Evolutionary conservation across 2,329 filamentous ascomycete genomes (phyloP).

Genomic region (Sclerotinia glacialis): DNA sequence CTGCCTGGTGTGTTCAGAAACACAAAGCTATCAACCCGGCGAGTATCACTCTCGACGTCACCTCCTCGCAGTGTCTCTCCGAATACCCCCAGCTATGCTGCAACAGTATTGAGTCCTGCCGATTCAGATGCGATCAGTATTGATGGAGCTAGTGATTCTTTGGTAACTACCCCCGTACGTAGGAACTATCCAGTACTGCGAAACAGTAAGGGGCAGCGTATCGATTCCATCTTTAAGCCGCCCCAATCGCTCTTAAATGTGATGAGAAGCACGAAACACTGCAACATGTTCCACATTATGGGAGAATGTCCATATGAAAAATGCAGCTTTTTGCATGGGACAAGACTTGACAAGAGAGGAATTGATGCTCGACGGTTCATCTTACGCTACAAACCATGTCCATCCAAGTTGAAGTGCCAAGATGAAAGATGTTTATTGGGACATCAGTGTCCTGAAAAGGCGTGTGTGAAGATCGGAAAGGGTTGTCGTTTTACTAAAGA

Average conservation of each 20-base stretch:
- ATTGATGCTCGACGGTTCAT: conserved; percentile 25
- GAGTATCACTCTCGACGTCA: conserved; percentile 22
- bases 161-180: background rate
- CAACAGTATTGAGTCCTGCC: background rate
- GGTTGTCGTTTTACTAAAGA: conserved; percentile 23
- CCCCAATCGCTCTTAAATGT: conserved; percentile 20
- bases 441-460: conserved; percentile 24
- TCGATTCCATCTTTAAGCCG: conserved; percentile 23
- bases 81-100: conserved; percentile 20
- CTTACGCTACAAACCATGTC: conserved; percentile 23
- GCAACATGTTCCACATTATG: conserved; percentile 4
- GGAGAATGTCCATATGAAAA: background rate
- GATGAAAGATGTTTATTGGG: conserved; percentile 23
- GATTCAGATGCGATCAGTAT: conserved; percentile 3
- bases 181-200: background rate
- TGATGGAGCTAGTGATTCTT: background rate
- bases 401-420: conserved; percentile 20
- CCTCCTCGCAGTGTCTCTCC: conserved; percentile 15
- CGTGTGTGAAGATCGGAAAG: conserved; percentile 22
- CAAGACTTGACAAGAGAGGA: conserved; percentile 23
- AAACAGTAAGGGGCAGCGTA: conserved; percentile 24
- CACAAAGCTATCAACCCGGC: conserved; percentile 32
- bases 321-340: conserved; percentile 23
- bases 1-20: conserved; percentile 28
- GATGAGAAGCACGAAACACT: conserved; percentile 6